These are phyloP conservation scores for Neolentinus lepideus DNA, from an alignment of 1,284 basidiomycete genomes.

Conservation along the genomic window DNA sequence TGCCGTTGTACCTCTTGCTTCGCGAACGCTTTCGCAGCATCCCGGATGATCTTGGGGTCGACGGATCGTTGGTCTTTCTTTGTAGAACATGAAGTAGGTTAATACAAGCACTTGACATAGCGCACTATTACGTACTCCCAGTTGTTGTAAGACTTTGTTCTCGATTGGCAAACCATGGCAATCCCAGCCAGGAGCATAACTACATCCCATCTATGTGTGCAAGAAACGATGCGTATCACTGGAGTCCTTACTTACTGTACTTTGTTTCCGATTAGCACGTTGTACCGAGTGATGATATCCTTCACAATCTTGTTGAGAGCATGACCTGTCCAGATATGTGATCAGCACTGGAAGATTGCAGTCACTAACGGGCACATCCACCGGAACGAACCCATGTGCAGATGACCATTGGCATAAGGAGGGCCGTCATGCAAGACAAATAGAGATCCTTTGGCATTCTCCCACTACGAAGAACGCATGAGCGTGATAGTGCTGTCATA, in stretches of 20 bases:
- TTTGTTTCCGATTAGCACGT: conserved; percentile 70
- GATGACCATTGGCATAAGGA: conserved; percentile 93
- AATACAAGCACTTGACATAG: background rate
- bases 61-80: conserved; percentile 49
- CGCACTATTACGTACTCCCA: conserved; percentile 43
- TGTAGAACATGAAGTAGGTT: conserved; percentile 10
- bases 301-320: conserved; percentile 97
- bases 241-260: conserved; percentile 62
- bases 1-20: conserved; percentile 73
- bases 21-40: conserved; percentile 71
- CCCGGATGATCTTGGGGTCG: conserved; percentile 59
- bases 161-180: conserved; percentile 98
- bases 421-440: conserved; percentile 96
- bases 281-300: conserved; percentile 91
- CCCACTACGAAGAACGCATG: conserved; percentile 35
- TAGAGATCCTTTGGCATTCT: conserved; percentile 53
- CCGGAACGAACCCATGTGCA: conserved; percentile 79
- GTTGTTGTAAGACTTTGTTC: conserved; percentile 78
- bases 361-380: background rate
- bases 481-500: conserved; percentile 6
- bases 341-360: conserved; percentile 1
- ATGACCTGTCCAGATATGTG: conserved; percentile 58
- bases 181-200: conserved; percentile 96
- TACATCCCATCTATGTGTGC: conserved; percentile 28
- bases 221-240: conserved; percentile 3